phyloP scores from a whole-genome alignment of 495 filamentous ascomycete genomes.

The Rhizodiscina lignyota region DNA sequence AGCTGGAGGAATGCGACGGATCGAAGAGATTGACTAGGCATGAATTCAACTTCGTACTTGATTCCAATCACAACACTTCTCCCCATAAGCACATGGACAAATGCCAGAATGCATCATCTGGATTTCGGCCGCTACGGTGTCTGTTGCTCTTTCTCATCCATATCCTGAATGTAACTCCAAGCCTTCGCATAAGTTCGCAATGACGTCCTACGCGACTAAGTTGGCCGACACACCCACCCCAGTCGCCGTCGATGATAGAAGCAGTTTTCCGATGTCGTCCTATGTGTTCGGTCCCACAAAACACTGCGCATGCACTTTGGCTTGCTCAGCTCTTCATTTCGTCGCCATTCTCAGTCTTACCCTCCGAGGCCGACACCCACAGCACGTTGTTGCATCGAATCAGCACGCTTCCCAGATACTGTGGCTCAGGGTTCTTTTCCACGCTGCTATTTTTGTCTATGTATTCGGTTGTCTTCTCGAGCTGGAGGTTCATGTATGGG shows the following conservation, averaged over 20 bases:
- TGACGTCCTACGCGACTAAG: background rate
- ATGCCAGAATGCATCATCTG: background rate
- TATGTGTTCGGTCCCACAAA: background rate
- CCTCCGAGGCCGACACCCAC: constrained; percentile 57
- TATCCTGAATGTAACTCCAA: background rate
- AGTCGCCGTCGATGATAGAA: constrained; percentile 1
- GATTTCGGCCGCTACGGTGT: background rate
- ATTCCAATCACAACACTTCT: background rate
- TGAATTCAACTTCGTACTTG: constrained; percentile 1
- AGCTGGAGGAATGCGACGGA: constrained; percentile 17
- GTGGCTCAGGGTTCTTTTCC: too few relatives aligned
- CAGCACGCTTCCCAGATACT: constrained; percentile 71
- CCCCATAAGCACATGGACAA: background rate
- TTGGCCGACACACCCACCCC: background rate
- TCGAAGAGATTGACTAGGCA: constrained; percentile 38
- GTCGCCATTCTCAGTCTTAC: constrained; percentile 33
- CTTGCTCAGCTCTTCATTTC: constrained; percentile 42
- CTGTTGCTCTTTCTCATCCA: background rate
- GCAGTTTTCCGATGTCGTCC: background rate
- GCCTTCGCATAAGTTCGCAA: background rate
- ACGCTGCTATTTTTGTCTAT: constrained; percentile 77
- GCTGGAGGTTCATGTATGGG: constrained; percentile 97
- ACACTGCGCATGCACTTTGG: background rate
- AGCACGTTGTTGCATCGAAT: constrained; percentile 96
- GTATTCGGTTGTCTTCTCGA: constrained; percentile 77